Conservation (phyloP, 495 filamentous ascomycete species). For the Lophiotrema nucula region DNA sequence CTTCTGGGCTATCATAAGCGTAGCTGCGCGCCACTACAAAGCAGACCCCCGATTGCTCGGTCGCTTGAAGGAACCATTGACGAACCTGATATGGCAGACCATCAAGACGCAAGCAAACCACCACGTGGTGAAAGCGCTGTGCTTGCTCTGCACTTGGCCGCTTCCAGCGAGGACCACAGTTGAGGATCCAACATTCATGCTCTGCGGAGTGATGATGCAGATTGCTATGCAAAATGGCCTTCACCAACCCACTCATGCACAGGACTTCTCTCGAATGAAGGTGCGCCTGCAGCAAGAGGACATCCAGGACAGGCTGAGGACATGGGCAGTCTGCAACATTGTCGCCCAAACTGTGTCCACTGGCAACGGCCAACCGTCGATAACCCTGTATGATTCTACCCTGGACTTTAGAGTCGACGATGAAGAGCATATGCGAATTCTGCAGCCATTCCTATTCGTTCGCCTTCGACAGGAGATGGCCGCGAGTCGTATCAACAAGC, state of each 20-base stretch:
- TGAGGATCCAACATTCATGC: conserved; percentile 84
- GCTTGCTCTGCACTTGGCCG: conserved; percentile 87
- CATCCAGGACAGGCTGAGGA: conserved; percentile 78
- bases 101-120: conserved; percentile 82
- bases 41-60: conserved; percentile 65
- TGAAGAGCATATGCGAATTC: conserved; percentile 27
- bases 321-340: conserved; percentile 91
- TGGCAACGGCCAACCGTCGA: conserved; percentile 85
- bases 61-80: conserved; percentile 68
- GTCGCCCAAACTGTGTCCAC: conserved; percentile 86
- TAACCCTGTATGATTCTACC: conserved; percentile 87
- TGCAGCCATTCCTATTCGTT: conserved; percentile 24
- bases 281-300: conserved; percentile 83
- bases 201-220: conserved; percentile 90
- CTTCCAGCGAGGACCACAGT: conserved; percentile 83
- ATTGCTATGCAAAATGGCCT: conserved; percentile 87
- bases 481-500: conserved; percentile 32
- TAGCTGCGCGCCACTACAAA: conserved; percentile 74
- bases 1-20: conserved; percentile 83
- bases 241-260: conserved; percentile 83
- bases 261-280: conserved; percentile 82
- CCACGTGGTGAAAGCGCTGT: conserved; percentile 87
- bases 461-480: conserved; percentile 35
- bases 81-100: conserved; percentile 75
- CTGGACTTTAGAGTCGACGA: conserved; percentile 46